phyloP scores from a whole-genome alignment of 1,284 basidiomycete genomes.

The Pseudozyma pruni region DNA sequence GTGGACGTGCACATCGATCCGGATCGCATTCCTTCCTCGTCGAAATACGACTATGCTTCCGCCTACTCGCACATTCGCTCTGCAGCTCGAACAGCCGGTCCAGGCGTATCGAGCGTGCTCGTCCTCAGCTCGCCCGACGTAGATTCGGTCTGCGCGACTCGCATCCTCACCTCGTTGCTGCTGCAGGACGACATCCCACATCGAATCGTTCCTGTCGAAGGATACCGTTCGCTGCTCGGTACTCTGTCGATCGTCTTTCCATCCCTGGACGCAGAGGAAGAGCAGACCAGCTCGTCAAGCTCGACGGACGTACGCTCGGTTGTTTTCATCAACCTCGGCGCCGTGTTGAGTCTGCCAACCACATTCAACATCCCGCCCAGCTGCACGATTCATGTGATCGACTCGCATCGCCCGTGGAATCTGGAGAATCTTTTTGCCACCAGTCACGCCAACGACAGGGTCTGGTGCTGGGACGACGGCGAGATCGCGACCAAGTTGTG shows the following conservation, averaged over 20 bases:
- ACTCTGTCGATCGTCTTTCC: slow-evolving; percentile 41
- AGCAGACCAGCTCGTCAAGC: slow-evolving; percentile 11
- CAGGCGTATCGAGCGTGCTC: slow-evolving; percentile 71
- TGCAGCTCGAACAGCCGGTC: slow-evolving; percentile 30
- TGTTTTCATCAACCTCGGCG: slow-evolving; percentile 91
- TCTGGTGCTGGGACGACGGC: slow-evolving; percentile 66
- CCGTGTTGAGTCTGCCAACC: slow-evolving; percentile 80
- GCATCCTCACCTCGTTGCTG: slow-evolving; percentile 88
- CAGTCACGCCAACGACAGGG: slow-evolving; percentile 64
- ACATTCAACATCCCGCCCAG: slow-evolving; percentile 69
- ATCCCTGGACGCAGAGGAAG: slow-evolving; percentile 10
- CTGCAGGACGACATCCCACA: slow-evolving; percentile 93
- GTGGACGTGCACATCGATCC: slow-evolving; percentile 33
- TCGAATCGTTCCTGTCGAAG: slow-evolving; percentile 89
- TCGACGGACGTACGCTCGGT: slow-evolving; percentile 83
- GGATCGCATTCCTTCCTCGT: slow-evolving; percentile 16
- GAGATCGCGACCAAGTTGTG: slow-evolving; percentile 51
- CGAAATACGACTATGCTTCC: slow-evolving; percentile 53
- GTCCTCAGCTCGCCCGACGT: slow-evolving; percentile 88
- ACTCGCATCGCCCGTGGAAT: slow-evolving; percentile 91
- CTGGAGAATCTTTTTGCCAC: slow-evolving; percentile 86
- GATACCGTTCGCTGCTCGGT: slow-evolving; percentile 71
- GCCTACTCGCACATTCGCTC: slow-evolving; percentile 59
- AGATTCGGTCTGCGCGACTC: slow-evolving; percentile 86
- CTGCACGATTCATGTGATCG: slow-evolving; percentile 82